Percentiles rank a stretch among this genome's conserved stretches.
Evolutionary conservation across 1,284 basidiomycete species (phyloP).

Genomic region (Kalmanozyma brasiliensis): DNA sequence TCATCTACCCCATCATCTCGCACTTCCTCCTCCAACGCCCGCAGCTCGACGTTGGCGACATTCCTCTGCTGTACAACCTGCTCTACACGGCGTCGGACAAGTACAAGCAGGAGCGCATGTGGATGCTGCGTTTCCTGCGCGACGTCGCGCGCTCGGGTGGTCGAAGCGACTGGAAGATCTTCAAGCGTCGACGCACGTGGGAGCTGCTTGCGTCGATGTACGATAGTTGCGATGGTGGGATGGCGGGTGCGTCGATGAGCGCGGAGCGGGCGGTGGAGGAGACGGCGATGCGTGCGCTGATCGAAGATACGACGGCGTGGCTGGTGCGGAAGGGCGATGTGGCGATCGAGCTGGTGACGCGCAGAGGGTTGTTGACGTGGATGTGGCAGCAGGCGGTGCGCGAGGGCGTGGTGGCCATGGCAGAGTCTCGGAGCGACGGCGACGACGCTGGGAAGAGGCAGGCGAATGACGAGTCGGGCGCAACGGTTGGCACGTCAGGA

Average conservation of each 20-base stretch:
- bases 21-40: conserved; percentile 86
- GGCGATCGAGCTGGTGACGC: conserved; percentile 44
- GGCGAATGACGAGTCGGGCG: no score
- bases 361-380: conserved; percentile 51
- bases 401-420: conserved; percentile 29
- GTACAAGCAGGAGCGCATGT: conserved; percentile 80
- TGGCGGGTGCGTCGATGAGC: conserved; percentile 1
- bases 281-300: conserved; percentile 27
- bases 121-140: conserved; percentile 85
- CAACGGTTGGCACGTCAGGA: no score
- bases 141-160: conserved; percentile 78
- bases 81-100: conserved; percentile 80
- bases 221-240: conserved; percentile 72
- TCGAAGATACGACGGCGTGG: conserved; percentile 42
- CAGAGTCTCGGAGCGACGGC: conserved; percentile 1
- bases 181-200: conserved; percentile 86
- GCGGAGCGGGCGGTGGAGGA: conserved; percentile 32
- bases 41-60: conserved; percentile 78
- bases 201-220: conserved; percentile 83
- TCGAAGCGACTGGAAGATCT: conserved; percentile 80
- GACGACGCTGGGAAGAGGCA: background rate
- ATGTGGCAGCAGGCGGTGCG: conserved; percentile 44
- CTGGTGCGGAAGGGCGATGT: conserved; percentile 34
- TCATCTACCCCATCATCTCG: conserved; percentile 81
- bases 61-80: conserved; percentile 85